A percentile compares a stretch with the other conserved stretches of the same genome.
phyloP scores from a whole-genome alignment of 2,329 filamentous ascomycete species.

The Xylaria sp. region DNA sequence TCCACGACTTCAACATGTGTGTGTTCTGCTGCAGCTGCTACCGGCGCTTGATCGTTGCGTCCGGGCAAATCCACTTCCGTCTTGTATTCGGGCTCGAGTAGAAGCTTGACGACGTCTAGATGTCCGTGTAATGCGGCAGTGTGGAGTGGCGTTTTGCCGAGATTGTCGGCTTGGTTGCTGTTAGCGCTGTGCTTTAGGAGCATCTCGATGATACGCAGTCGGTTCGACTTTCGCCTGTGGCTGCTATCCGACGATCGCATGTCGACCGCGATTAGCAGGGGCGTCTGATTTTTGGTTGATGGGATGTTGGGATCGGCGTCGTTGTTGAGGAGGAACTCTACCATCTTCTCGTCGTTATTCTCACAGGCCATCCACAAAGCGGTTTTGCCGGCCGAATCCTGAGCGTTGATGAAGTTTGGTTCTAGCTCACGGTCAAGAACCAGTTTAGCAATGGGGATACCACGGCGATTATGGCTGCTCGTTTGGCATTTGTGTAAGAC shows the following conservation, averaged over 20 bases:
- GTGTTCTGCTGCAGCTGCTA: conserved; percentile 6
- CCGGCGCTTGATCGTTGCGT: conserved; percentile 12
- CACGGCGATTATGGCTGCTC: not conserved
- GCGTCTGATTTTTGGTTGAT: conserved; percentile 15
- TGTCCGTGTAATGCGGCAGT: conserved; percentile 17
- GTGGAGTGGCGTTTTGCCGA: conserved; percentile 17
- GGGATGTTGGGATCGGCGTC: conserved; percentile 12
- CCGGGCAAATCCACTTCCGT: conserved; percentile 6
- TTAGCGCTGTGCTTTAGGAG: conserved; percentile 6
- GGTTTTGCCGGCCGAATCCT: conserved; percentile 13
- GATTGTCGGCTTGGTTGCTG: conserved; percentile 9
- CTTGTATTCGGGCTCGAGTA: conserved; percentile 12
- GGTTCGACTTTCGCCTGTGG: not conserved
- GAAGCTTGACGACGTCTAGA: not conserved
- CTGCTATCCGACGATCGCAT: conserved; percentile 16
- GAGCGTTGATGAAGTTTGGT: not conserved
- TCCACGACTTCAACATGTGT: not conserved
- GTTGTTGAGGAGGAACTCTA: conserved; percentile 13
- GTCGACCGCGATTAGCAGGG: conserved; percentile 10
- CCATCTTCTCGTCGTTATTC: conserved; percentile 11
- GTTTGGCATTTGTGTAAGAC: conserved; percentile 17
- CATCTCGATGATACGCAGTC: conserved; percentile 13
- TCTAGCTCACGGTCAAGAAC: not conserved
- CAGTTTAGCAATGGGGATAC: conserved; percentile 10
- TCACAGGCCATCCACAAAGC: conserved; percentile 17